phyloP scores from a whole-genome alignment of 2,329 filamentous ascomycete genomes.

The Ceratocystis eucalypticola region DNA sequence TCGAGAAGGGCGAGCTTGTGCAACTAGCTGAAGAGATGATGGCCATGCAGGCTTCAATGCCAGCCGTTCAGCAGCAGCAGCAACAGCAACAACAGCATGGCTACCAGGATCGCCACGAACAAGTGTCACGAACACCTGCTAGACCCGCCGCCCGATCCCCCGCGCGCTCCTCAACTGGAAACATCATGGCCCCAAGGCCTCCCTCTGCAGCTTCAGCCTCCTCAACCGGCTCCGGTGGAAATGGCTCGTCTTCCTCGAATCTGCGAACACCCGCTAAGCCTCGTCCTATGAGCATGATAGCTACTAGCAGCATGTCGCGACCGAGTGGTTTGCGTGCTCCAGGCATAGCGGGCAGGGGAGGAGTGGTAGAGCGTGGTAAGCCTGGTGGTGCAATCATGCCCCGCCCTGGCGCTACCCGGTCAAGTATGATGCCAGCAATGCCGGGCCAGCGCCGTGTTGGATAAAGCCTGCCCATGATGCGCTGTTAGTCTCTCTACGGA shows the following conservation, averaged over 20 bases:
- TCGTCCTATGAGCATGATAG: slow-evolving; percentile 30
- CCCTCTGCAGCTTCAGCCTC: slow-evolving; percentile 18
- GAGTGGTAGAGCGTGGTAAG: slow-evolving; percentile 31
- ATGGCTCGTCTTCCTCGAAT: slow-evolving; percentile 8
- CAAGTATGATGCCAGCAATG: slow-evolving; percentile 75
- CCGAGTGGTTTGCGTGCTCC: slow-evolving; percentile 50
- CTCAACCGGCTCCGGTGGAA: slow-evolving; percentile 16
- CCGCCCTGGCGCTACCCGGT: slow-evolving; percentile 38
- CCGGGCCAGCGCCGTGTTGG: slow-evolving; percentile 42
- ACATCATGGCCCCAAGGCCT: slow-evolving; percentile 8
- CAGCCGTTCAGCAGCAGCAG: slow-evolving; percentile 18
- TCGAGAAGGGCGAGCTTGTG: slow-evolving; percentile 75
- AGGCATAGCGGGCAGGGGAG: slow-evolving; percentile 29
- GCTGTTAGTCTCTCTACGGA: background rate
- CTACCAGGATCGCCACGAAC: slow-evolving; percentile 21
- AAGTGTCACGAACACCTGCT: slow-evolving; percentile 21
- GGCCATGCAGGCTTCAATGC: slow-evolving; percentile 43
- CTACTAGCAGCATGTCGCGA: slow-evolving; percentile 42
- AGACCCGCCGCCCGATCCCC: slow-evolving; percentile 22
- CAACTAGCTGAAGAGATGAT: slow-evolving; percentile 76
- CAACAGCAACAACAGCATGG: slow-evolving; percentile 20
- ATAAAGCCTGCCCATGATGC: background rate
- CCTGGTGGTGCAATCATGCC: slow-evolving; percentile 36
- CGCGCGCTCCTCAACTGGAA: slow-evolving; percentile 18
- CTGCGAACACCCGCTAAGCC: slow-evolving; percentile 26